Conservation (phyloP, 495 filamentous ascomycete species). For the Lentithecium fluviatile region DNA sequence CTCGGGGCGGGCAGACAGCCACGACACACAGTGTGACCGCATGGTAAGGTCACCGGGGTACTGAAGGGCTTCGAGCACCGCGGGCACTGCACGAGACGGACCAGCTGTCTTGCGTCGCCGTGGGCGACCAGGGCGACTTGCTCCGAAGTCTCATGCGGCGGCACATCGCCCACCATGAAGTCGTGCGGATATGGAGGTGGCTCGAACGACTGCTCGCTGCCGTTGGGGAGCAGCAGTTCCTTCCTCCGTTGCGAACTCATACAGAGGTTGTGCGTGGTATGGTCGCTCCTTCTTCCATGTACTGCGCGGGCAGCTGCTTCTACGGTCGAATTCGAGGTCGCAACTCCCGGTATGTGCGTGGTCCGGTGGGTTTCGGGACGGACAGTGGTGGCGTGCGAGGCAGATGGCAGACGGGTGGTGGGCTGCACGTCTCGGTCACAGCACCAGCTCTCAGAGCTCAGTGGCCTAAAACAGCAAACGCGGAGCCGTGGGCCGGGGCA, state of each 20-base stretch:
- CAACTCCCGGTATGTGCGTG: not conserved
- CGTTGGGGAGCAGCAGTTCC: conserved; percentile 1
- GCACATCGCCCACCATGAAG: conserved; percentile 30
- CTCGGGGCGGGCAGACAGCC: conserved; percentile 67
- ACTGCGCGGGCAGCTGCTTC: not conserved
- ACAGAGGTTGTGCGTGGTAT: not conserved
- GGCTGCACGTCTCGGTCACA: too few relatives aligned
- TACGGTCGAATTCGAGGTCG: not conserved
- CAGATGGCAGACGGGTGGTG: too few relatives aligned
- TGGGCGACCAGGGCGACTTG: conserved; percentile 45
- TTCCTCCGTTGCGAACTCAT: conserved; percentile 17
- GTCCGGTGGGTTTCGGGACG: not conserved
- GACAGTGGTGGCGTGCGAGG: not conserved
- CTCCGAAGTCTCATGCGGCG: conserved; percentile 6
- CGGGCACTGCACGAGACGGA: conserved; percentile 72
- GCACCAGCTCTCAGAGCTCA: too few relatives aligned
- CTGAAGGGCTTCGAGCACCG: conserved; percentile 68
- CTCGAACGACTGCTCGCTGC: conserved; percentile 26
- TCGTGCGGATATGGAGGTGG: conserved; percentile 14
- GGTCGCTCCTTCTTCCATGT: not conserved
- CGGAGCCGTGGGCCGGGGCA: too few relatives aligned
- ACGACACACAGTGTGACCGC: conserved; percentile 75
- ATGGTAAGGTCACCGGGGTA: conserved; percentile 74
- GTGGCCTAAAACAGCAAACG: too few relatives aligned
- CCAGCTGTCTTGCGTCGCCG: conserved; percentile 56